Base-by-base conservation (phyloP, 805 yeast genomes). In the Ogataea neopini region DNA sequence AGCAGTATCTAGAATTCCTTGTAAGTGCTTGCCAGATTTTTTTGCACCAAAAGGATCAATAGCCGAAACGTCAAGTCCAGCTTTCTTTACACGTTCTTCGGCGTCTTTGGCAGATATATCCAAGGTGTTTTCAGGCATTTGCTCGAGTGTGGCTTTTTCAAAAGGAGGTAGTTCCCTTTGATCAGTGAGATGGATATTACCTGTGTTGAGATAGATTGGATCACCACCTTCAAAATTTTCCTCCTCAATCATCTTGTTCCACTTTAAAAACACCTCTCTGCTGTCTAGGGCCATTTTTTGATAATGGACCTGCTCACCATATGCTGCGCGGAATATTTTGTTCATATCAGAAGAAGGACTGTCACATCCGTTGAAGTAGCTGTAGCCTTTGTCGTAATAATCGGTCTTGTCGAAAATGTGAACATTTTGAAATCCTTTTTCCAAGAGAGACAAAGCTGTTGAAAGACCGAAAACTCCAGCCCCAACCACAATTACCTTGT, bases 331-430 rank as follows among this genome's bases (percentile, higher is more conserved):
- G 20, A 37, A 37, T 17, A 37, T 37, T 20, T 37, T 37, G 30
- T 37, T 37, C 40, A 37, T 37, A 18, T 37, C 40, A 3, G 40
- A 37, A 5, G 40, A 37, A 6, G 40, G 40, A 22, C 40, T 37
- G 32, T 37, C 40, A n/a, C 40, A 37, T 9, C 40, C 40, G 4
- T 37, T 14, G 40, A 37, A 37, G 20, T 37, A 37, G 7, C 30
- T 37, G 32, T 37, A 37, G n/a, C 15, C 32, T 4, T 14, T 28
- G 3, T 14, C 13, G 11, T 23, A 9, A 13, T 37, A 37, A 22
- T 37, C 26, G 2, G 40, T 23, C 15, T 37, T 37, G 32, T 37
- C 40, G 25, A 37, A 37, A n/a, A 37, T 23, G 20, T 37, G 40
- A 22, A 37, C 40, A 8, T 37, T 37, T 23, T 37, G 30, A 15